Base-by-base conservation (phyloP, 345 rosid species). In the Boechera stricta region DNA sequence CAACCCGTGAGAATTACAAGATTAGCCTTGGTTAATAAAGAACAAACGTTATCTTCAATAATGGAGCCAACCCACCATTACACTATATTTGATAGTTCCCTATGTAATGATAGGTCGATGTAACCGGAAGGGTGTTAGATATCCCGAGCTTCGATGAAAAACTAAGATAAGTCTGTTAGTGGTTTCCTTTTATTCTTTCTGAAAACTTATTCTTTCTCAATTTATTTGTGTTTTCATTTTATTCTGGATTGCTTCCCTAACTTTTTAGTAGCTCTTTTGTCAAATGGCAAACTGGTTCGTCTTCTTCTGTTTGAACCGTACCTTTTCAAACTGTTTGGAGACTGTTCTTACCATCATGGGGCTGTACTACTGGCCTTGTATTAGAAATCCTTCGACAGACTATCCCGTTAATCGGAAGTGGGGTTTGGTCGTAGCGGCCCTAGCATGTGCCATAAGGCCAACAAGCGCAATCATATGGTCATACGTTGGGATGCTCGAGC, bases 391-490 rank as follows among this genome's bases (percentile, higher is more conserved):
- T 84, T 84, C 80, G 39, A 67, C 75, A 45, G 84, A 82, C 52
- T 81, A 63, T 81, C 78, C 85, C 8, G 31, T 61, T 0, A 78
- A 54, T 48, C 86, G 98, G 80, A 91, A 82, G 79, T 83, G 87
- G 91, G 98, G 88, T 71, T 84, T 92, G 87, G 81, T 75, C 68
- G 57, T 86, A 59, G 97, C 97, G 7, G 98, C 93, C 67, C 36
- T 92, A 56, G 91, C 99, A 67, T 92, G 97, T 83, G 94, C 93
- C 58, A 71, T 92, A 70, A 85, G 99, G 79, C 99, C 97, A 53
- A 95, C 98, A 70, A 88, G 93, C 83, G 94, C 93, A 64, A 76
- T 92, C 76, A 89, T 78, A 75, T 95, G 99, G 99, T 71, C 88
- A 31, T 95, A 89, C 71, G 86, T 92, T 81, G 99, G 97, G 74